phyloP scores from a whole-genome alignment of 2,329 filamentous ascomycete species.

The Fusarium hostae region DNA sequence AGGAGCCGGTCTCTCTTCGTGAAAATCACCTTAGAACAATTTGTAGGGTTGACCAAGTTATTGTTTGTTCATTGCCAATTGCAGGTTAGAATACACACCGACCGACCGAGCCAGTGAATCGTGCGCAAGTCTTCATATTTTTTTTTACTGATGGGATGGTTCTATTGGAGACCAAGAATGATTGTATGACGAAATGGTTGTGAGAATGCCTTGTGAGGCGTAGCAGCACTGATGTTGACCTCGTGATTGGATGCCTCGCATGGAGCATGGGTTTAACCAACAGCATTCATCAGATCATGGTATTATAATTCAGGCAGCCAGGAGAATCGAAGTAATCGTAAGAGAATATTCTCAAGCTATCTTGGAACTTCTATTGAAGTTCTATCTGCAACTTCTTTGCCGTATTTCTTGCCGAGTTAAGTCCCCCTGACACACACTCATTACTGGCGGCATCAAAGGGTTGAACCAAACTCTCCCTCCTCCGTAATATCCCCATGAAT shows the following conservation, averaged over 20 bases:
- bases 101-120: background rate
- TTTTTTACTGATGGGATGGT: background rate
- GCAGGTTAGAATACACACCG: background rate
- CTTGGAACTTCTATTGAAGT: background rate
- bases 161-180: no score
- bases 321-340: background rate
- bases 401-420: background rate
- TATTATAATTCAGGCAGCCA: background rate
- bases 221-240: background rate
- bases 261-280: background rate
- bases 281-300: background rate
- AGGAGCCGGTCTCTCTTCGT: no score
- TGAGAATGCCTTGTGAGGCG: background rate
- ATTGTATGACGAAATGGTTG: background rate
- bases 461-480: no score
- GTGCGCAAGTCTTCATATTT: no score
- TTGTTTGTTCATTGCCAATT: background rate
- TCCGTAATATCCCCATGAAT: no score
- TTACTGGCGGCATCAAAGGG: background rate
- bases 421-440: background rate
- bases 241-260: background rate
- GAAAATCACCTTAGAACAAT: no score
- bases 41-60: no score
- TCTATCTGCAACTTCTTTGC: background rate
- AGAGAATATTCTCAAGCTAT: background rate